Base-by-base conservation (phyloP, 2,329 filamentous ascomycete species). In the Dothideomycetidae sp. region DNA sequence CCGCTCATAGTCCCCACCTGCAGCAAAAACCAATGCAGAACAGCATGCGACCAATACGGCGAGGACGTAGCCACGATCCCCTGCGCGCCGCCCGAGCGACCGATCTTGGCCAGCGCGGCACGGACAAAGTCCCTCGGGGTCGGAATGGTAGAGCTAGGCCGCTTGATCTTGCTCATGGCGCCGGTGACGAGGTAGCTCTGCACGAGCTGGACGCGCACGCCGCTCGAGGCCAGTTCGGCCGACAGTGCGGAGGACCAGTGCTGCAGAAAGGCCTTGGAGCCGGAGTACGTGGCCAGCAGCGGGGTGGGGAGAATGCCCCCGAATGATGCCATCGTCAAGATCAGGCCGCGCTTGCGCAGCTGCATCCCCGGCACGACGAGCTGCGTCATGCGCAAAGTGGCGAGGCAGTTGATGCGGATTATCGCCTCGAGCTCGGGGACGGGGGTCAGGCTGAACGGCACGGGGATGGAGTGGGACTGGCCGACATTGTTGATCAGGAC, bases 401-500 rank as follows among this genome's bases (percentile, higher is more conserved):
- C 88, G 44, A 81, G 66, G 62, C 88, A 94, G 65, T 98, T 98
- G 70, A 98, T 86, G 36, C 78, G 86, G 60, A 98, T 78, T 52
- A 98, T 98, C 54, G 82, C 76, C 52, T 78, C 71, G 54, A 98
- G 73, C 64, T 96, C 90, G 42, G 79, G 67, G 53, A 75, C 70
- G 10, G 75, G 61, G 0, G 88, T 96, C 51, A 83, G 71, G 34
- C 80, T 64, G 63, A 98, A 98, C 0, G 85, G 71, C 1, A 93
- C 84, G 2, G 90, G 90, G 39, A 96, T 93, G 58, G 70, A 79
- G 67, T 98, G 90, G 60, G 81, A 92, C 58, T 85, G 78, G 46
- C 90, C 90, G 38, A 98, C 90, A 52, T 98, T 98, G 71, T 98
- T 98, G 67, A 98, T 71, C 45, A 98, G 65, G 44, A 98, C 80